Base-by-base conservation (phyloP, 1,284 basidiomycete species). In the Fomitopsis pinicola region DNA sequence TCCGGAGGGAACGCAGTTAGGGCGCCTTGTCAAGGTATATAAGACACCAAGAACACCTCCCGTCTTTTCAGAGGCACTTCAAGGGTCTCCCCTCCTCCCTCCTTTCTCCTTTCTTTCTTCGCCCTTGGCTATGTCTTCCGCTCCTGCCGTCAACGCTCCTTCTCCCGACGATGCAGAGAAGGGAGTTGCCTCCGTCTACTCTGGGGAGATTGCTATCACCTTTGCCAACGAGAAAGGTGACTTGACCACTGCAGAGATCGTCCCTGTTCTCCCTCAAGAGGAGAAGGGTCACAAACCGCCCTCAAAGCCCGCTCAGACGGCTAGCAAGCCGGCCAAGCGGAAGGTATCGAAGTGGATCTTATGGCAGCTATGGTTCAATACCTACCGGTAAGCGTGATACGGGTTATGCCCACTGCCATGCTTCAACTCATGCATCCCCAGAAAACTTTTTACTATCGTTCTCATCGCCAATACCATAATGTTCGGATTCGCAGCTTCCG, bases 361-460 rank as follows among this genome's bases (percentile, higher is more conserved):
- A 56, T 85, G 80, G 75, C 77, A 75, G 50, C 71, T 89, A 33
- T 89, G 87, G 86, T 90, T 85, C 74, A 88, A 90, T 66, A 86
- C 82, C 0, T 89, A 87, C 73, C 79, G 87, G 82, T 88, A 58
- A 19, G 68, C 60, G 5, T 10, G 50, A 22, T 38, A 30, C 5
- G 17, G 14, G 1, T 45, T 10, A 48, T 46, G n/a, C 30, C 48
- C 28, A 12, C 48, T 22, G 28, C 9, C 44, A 17, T 52, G 57
- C 15, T 62, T 54, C n/a, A 17, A 5, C 38, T 3, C 17, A 15
- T 50, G 10, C 15, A 17, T 17, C 38, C 5, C n/a, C 66, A 88
- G 88, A 59, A 88, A 88, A 73, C 85, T 90, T 64, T 89, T 89
- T 68, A 82, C 82, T 1, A 75, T 87, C 42, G 72, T 81, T 6